Conservation (phyloP, 441 rosid genomes). For the Melastoma candidum region DNA sequence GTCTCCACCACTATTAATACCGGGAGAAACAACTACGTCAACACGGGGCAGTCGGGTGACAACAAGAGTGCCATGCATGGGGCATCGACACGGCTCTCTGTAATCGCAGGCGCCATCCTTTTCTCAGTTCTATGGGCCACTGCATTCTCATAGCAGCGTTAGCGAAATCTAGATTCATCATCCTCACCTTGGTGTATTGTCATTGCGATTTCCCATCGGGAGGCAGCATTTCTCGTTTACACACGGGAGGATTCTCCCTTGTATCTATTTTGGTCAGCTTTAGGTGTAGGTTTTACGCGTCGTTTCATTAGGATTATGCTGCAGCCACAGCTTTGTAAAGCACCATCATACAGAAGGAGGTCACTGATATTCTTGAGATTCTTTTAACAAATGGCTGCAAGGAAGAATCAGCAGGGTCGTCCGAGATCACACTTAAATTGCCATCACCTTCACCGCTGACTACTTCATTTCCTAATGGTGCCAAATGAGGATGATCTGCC, state of each 20-base stretch:
- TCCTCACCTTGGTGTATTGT: no score
- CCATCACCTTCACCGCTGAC: slow-evolving; percentile 44
- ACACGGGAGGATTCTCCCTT: no score
- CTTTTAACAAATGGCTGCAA: slow-evolving; percentile 65
- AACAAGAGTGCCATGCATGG: slow-evolving; percentile 18
- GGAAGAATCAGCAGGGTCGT: slow-evolving; percentile 63
- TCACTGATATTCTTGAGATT: no score
- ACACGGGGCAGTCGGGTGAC: slow-evolving; percentile 50
- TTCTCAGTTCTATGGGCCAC: slow-evolving; percentile 14
- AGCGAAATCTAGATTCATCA: no score
- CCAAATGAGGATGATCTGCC: slow-evolving; percentile 28
- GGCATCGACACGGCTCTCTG: slow-evolving; percentile 12
- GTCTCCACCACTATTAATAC: slow-evolving; percentile 52
- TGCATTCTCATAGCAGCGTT: slow-evolving; percentile 34
- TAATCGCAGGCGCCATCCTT: slow-evolving; percentile 19
- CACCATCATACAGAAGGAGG: no score
- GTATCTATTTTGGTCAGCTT: no score
- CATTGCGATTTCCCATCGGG: no score
- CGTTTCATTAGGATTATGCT: no score
- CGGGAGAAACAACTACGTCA: slow-evolving; percentile 59
- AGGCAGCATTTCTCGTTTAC: no score
- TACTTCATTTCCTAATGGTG: slow-evolving; percentile 45
- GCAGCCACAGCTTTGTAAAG: no score
- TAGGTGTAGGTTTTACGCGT: no score
- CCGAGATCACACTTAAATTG: slow-evolving; percentile 50